Evolutionary conservation across 2,329 filamentous ascomycete species (phyloP).

Genomic region (Alternaria sp.): DNA sequence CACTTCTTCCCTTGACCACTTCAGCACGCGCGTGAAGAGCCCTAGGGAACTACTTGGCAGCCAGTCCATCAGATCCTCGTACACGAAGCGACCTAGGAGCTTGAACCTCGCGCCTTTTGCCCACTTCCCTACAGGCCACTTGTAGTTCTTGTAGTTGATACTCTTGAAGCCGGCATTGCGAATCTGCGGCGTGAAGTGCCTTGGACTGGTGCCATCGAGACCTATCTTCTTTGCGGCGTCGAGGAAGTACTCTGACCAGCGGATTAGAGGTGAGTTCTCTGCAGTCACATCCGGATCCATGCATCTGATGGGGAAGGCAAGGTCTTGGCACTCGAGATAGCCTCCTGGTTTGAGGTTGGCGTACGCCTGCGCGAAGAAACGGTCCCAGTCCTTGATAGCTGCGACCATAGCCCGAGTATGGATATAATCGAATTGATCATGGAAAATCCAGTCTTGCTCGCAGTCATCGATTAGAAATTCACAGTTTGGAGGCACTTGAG

Average conservation of each 20-base stretch:
- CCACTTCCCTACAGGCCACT: constrained; percentile 44
- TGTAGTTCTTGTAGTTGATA: constrained; percentile 35
- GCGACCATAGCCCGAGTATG: constrained; percentile 60
- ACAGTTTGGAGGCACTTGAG: constrained; percentile 41
- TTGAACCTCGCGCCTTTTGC: constrained; percentile 40
- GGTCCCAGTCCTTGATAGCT: constrained; percentile 61
- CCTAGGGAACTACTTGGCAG: constrained; percentile 33
- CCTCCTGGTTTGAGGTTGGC: constrained; percentile 56
- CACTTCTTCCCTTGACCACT: constrained; percentile 36
- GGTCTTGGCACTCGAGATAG: constrained; percentile 60
- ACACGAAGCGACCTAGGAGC: constrained; percentile 33
- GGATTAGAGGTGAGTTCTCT: constrained; percentile 30
- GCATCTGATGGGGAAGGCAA: constrained; percentile 33
- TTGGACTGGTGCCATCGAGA: constrained; percentile 50
- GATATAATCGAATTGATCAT: constrained; percentile 64
- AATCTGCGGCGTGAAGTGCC: constrained; percentile 41
- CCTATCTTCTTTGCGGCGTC: constrained; percentile 41
- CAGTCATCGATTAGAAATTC: constrained; percentile 46
- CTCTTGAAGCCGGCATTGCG: constrained; percentile 35
- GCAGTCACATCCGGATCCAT: constrained; percentile 31
- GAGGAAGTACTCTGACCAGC: constrained; percentile 34
- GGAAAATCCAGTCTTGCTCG: constrained; percentile 62
- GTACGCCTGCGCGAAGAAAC: constrained; percentile 53
- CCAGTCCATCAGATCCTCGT: constrained; percentile 38
- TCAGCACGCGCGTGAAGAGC: constrained; percentile 37